These are phyloP conservation scores for Halophytophthora polymorphica DNA, from an alignment of 352 stramenopile genomes.

Conservation along the genomic window DNA sequence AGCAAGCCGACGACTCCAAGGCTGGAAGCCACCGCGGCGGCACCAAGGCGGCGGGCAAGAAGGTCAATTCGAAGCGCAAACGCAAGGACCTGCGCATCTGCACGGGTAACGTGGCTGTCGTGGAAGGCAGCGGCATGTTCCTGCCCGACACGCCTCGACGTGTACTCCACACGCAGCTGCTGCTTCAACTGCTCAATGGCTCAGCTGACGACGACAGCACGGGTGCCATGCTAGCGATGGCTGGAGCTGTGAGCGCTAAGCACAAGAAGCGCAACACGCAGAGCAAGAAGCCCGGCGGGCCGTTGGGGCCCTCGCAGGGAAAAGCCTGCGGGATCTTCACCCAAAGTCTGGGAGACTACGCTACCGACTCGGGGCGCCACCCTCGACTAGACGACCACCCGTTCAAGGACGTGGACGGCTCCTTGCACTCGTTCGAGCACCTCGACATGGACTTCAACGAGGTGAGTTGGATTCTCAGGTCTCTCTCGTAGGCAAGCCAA, in stretches of 20 bases:
- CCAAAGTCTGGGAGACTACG: not conserved
- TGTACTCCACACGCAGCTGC: constrained; percentile 73
- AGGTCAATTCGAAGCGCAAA: constrained; percentile 71
- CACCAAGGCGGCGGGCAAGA: constrained; percentile 40
- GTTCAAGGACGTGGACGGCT: constrained; percentile 59
- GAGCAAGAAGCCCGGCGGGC: constrained; percentile 21
- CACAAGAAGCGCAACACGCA: constrained; percentile 52
- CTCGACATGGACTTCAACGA: constrained; percentile 88
- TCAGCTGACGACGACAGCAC: constrained; percentile 38
- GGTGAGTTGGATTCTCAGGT: constrained; percentile 19
- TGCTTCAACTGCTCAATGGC: constrained; percentile 71
- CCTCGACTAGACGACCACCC: constrained; percentile 21
- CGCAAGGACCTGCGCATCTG: constrained; percentile 83
- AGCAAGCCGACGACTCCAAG: constrained; percentile 45
- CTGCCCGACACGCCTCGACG: constrained; percentile 71
- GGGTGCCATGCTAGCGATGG: constrained; percentile 21
- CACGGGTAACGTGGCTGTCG: constrained; percentile 30
- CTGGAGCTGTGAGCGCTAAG: constrained; percentile 38
- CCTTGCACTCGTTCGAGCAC: constrained; percentile 76
- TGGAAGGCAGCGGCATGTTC: constrained; percentile 64
- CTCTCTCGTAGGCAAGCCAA: not conserved
- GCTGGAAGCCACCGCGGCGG: constrained; percentile 2
- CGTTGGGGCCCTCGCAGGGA: not conserved
- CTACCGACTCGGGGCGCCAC: no score
- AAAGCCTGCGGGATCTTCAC: constrained; percentile 1